Conservation (phyloP, 306 rosid genomes). For the Sindora glabra region DNA sequence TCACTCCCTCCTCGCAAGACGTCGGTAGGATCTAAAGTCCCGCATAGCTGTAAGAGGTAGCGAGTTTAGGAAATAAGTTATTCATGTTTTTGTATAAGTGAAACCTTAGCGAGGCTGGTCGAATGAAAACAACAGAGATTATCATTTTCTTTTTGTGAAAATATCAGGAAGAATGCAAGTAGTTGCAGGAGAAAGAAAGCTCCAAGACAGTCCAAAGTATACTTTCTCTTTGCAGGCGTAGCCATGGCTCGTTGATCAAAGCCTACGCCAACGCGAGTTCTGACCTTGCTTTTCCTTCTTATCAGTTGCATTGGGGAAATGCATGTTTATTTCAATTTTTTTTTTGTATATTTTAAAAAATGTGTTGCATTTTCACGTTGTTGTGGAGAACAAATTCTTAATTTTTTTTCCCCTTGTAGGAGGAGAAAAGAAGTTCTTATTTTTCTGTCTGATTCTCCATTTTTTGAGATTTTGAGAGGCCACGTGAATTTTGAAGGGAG, state of each 20-base stretch:
- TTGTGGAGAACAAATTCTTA: background rate
- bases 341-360: conserved; percentile 10
- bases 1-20: too few species aligned
- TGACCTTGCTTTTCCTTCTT: background rate
- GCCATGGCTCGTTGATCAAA: conserved; percentile 32
- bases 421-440: too few species aligned
- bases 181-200: conserved; percentile 11
- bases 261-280: conserved; percentile 23
- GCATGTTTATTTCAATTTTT: conserved; percentile 14
- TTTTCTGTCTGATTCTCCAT: background rate
- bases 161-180: conserved; percentile 9
- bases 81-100: too few species aligned
- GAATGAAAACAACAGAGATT: too few species aligned
- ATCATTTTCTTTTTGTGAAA: conserved; percentile 27
- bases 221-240: conserved; percentile 43
- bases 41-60: too few species aligned
- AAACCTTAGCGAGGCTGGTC: too few species aligned
- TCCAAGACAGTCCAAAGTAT: background rate
- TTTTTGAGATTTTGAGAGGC: conserved; percentile 25
- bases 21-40: too few species aligned
- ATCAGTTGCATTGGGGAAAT: conserved; percentile 11
- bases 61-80: too few species aligned
- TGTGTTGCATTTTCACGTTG: conserved; percentile 3
- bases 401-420: too few species aligned
- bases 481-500: conserved; percentile 37